A percentile compares a stretch with the other conserved stretches of the same genome.
phyloP scores from a whole-genome alignment of 768 basidiomycete genomes.

The Tylopilus plumbeoviolaceoides region DNA sequence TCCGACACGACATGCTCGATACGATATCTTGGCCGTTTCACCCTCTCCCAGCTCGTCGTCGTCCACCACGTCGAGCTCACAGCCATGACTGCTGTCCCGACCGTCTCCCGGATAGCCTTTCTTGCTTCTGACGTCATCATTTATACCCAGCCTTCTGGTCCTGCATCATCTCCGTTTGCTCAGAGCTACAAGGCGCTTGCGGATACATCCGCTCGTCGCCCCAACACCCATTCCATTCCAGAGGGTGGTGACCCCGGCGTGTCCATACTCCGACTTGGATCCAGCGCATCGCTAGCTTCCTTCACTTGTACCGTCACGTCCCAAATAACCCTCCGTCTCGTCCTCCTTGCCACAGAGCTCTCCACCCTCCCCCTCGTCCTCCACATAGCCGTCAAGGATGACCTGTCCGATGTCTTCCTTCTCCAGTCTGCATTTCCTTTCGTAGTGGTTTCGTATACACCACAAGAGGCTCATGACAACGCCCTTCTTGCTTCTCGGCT shows the following conservation, averaged over 20 bases:
- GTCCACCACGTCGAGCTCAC: constrained; percentile 6
- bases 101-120: constrained; percentile 69
- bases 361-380: constrained; percentile 63
- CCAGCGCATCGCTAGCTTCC: constrained; percentile 45
- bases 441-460: constrained; percentile 71
- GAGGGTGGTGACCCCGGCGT: constrained; percentile 63
- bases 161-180: constrained; percentile 38
- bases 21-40: background rate
- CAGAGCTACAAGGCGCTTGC: constrained; percentile 30
- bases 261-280: constrained; percentile 47
- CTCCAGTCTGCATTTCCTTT: constrained; percentile 79
- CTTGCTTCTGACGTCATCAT: constrained; percentile 65
- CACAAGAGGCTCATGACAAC: constrained; percentile 86
- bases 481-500: constrained; percentile 82
- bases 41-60: background rate
- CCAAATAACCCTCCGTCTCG: constrained; percentile 53
- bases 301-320: constrained; percentile 53
- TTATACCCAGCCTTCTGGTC: constrained; percentile 46
- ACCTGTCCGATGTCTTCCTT: constrained; percentile 71
- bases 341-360: constrained; percentile 67
- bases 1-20: constrained; percentile 1
- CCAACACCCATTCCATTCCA: constrained; percentile 49
- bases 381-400: constrained; percentile 60
- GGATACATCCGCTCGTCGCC: constrained; percentile 34
- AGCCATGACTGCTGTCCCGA: constrained; percentile 27